Conservation (phyloP, 2,329 filamentous ascomycete genomes). For the Aspergillus fischeri region DNA sequence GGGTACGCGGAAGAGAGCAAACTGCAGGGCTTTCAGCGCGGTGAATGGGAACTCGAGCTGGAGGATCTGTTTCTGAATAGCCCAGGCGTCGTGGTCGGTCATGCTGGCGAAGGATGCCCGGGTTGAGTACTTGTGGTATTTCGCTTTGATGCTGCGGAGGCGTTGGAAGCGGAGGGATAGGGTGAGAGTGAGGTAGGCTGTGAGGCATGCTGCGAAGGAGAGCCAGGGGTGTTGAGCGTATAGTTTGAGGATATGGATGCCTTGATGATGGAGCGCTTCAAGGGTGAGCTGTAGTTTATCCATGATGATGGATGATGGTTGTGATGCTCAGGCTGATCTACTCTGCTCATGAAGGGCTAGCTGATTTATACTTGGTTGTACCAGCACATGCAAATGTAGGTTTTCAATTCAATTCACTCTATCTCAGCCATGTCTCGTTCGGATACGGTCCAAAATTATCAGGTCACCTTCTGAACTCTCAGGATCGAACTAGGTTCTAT, state of each 20-base stretch:
- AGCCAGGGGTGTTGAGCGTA: neutral
- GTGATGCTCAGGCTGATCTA: too few relatives aligned
- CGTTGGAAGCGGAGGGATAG: conserved; percentile 25
- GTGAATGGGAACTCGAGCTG: conserved; percentile 55
- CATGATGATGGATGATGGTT: too few relatives aligned
- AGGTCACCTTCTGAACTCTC: neutral
- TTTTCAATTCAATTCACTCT: too few relatives aligned
- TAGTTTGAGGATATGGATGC: too few relatives aligned
- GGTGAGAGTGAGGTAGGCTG: conserved; percentile 20
- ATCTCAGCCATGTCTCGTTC: neutral
- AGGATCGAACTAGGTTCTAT: neutral
- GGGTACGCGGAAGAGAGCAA: conserved; percentile 56
- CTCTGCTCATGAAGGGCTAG: too few relatives aligned
- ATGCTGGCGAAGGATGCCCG: conserved; percentile 47
- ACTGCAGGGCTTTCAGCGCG: conserved; percentile 50
- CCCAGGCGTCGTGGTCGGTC: conserved; percentile 51
- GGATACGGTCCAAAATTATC: neutral
- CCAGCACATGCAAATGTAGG: too few relatives aligned
- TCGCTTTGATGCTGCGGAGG: conserved; percentile 32
- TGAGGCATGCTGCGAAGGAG: conserved; percentile 3
- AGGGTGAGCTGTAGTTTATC: too few relatives aligned
- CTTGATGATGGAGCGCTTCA: too few relatives aligned
- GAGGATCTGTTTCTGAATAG: conserved; percentile 46
- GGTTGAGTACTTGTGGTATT: conserved; percentile 41
- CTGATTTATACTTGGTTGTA: too few relatives aligned